Evolutionary conservation across 2,329 filamentous ascomycete species (phyloP).

Genomic region (Plectosphaerella plurivora): DNA sequence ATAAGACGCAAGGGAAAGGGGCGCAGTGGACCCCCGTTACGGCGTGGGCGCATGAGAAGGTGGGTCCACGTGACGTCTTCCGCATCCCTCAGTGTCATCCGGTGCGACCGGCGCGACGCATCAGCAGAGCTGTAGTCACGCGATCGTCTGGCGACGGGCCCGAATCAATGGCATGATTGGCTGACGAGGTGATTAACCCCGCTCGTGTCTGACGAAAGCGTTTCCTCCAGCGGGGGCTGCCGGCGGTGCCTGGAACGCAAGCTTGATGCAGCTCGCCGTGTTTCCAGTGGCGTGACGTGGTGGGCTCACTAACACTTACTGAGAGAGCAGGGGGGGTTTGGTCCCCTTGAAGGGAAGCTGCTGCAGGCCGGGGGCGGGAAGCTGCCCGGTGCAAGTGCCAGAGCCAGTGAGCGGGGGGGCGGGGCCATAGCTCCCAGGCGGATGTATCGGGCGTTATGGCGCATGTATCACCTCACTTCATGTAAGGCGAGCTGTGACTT

Average conservation of each 20-base stretch:
- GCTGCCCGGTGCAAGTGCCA: neutral
- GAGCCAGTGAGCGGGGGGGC: too few species aligned
- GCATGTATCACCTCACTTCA: neutral
- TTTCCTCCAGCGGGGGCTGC: constrained; percentile 1
- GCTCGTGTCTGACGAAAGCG: constrained; percentile 38
- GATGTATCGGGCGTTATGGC: neutral
- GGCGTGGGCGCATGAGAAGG: neutral
- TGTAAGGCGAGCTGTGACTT: neutral
- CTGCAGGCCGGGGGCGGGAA: neutral
- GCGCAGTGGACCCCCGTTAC: neutral
- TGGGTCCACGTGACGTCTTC: constrained; percentile 2
- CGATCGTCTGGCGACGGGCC: constrained; percentile 6
- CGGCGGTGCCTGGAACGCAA: neutral
- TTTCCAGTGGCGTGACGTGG: constrained; percentile 2
- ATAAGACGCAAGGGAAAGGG: neutral
- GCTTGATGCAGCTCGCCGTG: neutral
- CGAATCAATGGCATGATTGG: constrained; percentile 2
- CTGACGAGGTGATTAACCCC: constrained; percentile 27
- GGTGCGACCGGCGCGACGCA: neutral
- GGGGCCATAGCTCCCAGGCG: too few species aligned
- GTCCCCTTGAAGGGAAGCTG: too few species aligned
- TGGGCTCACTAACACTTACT: neutral
- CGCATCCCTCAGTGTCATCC: neutral
- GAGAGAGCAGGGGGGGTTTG: too few species aligned
- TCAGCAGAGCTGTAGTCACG: constrained; percentile 4